Conservation (phyloP, 495 filamentous ascomycete species). For the Tuber calosporum region DNA sequence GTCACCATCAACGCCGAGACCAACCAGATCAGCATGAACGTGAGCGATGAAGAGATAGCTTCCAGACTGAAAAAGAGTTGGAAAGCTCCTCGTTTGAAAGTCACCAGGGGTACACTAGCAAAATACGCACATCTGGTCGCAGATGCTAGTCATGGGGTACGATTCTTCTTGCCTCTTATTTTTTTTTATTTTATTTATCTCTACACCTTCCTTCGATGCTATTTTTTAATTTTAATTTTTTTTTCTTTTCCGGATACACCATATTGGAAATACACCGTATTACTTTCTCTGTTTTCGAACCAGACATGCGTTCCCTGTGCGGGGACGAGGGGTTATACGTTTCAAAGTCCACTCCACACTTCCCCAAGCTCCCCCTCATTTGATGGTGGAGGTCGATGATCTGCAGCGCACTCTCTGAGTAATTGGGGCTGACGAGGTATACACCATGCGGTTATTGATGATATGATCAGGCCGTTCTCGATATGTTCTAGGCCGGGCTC, state of each 20-base stretch:
- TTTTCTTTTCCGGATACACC: slow-evolving; percentile 29
- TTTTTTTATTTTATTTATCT: slow-evolving; percentile 33
- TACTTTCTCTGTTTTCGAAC: slow-evolving; percentile 31
- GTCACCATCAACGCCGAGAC: slow-evolving; percentile 79
- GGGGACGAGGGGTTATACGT: slow-evolving; percentile 37
- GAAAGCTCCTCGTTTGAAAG: slow-evolving; percentile 63
- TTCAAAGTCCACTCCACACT: slow-evolving; percentile 32
- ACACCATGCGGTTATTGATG: slow-evolving; percentile 35
- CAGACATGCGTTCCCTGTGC: slow-evolving; percentile 32
- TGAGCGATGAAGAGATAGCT: slow-evolving; percentile 66
- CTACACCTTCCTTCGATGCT: neutral
- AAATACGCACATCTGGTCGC: slow-evolving; percentile 78
- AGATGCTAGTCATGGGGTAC: slow-evolving; percentile 62
- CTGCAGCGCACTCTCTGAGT: slow-evolving; percentile 35
- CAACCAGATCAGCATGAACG: slow-evolving; percentile 68
- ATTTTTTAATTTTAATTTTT: slow-evolving; percentile 30
- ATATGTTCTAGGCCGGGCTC: slow-evolving; percentile 40
- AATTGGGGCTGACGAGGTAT: slow-evolving; percentile 39
- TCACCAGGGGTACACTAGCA: slow-evolving; percentile 79
- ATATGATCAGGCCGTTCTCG: slow-evolving; percentile 40
- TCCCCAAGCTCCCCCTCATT: slow-evolving; percentile 26
- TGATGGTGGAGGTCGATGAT: slow-evolving; percentile 37
- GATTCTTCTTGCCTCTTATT: slow-evolving; percentile 34
- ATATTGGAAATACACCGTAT: slow-evolving; percentile 30
- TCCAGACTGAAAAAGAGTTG: slow-evolving; percentile 58